phyloP scores from a whole-genome alignment of 495 filamentous ascomycete species.

The Tuber aestivum region DNA sequence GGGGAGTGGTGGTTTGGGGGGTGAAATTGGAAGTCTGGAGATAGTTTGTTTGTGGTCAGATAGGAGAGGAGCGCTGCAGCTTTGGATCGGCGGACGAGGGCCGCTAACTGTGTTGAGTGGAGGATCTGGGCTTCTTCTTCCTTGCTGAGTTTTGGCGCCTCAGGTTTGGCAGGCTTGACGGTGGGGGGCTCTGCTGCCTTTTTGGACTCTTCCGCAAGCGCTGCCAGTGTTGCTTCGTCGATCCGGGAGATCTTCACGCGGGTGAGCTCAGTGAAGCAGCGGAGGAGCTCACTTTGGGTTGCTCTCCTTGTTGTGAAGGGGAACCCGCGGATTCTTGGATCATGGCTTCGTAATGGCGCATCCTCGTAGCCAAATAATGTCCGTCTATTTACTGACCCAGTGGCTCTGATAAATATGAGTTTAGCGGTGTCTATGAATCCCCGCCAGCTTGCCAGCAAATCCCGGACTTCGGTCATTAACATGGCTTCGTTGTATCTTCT shows the following conservation, averaged over 20 bases:
- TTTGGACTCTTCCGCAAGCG: slow-evolving; percentile 17
- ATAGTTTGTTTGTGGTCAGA: slow-evolving; percentile 62
- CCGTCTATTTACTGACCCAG: slow-evolving; percentile 73
- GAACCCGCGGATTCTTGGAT: slow-evolving; percentile 78
- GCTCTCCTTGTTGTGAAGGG: slow-evolving; percentile 93
- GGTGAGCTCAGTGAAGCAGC: slow-evolving; percentile 85
- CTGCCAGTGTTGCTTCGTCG: slow-evolving; percentile 54
- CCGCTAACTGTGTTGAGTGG: slow-evolving; percentile 80
- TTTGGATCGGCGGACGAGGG: slow-evolving; percentile 84
- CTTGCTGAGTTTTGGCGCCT: slow-evolving; percentile 57
- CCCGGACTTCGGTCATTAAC: slow-evolving; percentile 72
- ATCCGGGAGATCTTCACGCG: slow-evolving; percentile 76
- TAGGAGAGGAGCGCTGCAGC: slow-evolving; percentile 81
- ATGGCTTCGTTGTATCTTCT: slow-evolving; percentile 91
- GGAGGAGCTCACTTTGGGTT: slow-evolving; percentile 90
- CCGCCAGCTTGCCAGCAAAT: slow-evolving; percentile 74
- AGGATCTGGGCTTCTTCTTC: slow-evolving; percentile 73
- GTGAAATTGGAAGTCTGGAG: slow-evolving; percentile 64
- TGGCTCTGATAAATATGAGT: slow-evolving; percentile 80
- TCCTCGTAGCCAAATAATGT: slow-evolving; percentile 88
- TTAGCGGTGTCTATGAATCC: slow-evolving; percentile 73
- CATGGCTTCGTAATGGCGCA: slow-evolving; percentile 73
- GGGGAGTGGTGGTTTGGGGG: slow-evolving; percentile 76
- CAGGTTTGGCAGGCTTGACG: slow-evolving; percentile 46
- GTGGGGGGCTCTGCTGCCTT: slow-evolving; percentile 42